A percentile compares a stretch with the other conserved stretches of the same genome.
These are phyloP conservation scores for Alternaria sp. DNA, from an alignment of 2,329 filamentous ascomycete genomes.

Conservation along the genomic window DNA sequence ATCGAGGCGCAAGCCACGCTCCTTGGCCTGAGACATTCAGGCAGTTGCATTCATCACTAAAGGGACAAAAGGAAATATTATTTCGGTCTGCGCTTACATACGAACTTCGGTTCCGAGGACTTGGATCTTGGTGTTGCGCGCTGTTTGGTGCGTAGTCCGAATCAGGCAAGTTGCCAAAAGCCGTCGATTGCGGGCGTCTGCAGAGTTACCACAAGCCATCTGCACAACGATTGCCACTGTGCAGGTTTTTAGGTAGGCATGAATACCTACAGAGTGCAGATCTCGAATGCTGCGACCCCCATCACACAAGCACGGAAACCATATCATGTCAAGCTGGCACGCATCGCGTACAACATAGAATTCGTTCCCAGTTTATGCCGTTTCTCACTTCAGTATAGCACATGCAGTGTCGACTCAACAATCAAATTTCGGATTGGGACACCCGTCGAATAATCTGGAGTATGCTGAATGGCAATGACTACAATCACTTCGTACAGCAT, in stretches of 20 bases:
- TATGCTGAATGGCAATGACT: background rate
- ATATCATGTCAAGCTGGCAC: background rate
- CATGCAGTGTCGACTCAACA: background rate
- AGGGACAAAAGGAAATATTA: background rate
- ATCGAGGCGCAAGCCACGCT: background rate
- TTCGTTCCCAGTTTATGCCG: background rate
- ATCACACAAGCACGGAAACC: background rate
- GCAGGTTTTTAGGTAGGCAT: background rate
- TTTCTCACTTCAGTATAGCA: background rate
- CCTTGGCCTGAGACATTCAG: background rate
- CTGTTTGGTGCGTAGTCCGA: background rate
- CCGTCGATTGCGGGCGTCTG: background rate
- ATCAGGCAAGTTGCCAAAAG: background rate
- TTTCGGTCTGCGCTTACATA: background rate
- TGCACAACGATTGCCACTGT: background rate
- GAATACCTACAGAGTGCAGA: background rate
- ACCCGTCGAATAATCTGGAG: background rate
- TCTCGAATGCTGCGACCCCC: background rate
- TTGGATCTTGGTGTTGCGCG: background rate
- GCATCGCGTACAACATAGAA: background rate
- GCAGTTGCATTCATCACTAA: background rate
- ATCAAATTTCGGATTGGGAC: background rate
- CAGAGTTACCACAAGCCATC: background rate
- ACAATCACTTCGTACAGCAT: background rate
- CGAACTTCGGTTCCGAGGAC: background rate